Conservation (phyloP, 2,329 filamentous ascomycete genomes). For the Diaporthe velutina region DNA sequence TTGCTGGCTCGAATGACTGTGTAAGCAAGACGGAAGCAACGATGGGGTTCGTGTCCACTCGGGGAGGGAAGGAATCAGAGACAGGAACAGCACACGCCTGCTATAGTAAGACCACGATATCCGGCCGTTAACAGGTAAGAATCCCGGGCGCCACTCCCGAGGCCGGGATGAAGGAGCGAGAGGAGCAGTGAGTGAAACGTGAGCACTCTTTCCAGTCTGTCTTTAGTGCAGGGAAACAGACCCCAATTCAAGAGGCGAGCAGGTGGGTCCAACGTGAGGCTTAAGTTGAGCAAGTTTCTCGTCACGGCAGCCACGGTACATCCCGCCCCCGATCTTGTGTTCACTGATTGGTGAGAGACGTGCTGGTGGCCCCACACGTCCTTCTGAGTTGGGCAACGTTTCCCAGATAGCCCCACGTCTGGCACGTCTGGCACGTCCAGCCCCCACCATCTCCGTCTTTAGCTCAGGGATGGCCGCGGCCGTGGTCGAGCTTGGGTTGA, state of each 20-base stretch:
- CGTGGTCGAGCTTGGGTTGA: conserved; percentile 24
- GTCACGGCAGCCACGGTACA: conserved; percentile 5
- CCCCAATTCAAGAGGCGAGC: not conserved
- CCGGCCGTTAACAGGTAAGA: not conserved
- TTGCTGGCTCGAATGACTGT: not conserved
- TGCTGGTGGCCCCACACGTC: not conserved
- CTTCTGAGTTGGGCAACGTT: not conserved
- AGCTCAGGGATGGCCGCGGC: conserved; percentile 15
- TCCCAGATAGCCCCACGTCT: not conserved
- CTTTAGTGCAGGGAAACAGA: too few species aligned
- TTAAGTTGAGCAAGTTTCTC: conserved; percentile 31
- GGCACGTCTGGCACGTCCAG: not conserved
- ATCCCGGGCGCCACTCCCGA: conserved; percentile 19
- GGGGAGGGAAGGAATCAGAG: not conserved
- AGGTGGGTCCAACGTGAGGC: conserved; percentile 24
- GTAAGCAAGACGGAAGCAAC: not conserved
- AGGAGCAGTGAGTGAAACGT: conserved; percentile 24
- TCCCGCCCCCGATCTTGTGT: not conserved
- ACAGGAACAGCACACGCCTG: not conserved
- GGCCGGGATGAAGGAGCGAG: conserved; percentile 17
- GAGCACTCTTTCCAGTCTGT: not conserved
- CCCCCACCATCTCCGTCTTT: conserved; percentile 1
- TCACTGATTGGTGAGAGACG: not conserved
- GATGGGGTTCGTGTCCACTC: not conserved
- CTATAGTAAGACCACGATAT: not conserved